phyloP scores from a whole-genome alignment of 805 yeast species.

The Komagataella kurtzmanii region DNA sequence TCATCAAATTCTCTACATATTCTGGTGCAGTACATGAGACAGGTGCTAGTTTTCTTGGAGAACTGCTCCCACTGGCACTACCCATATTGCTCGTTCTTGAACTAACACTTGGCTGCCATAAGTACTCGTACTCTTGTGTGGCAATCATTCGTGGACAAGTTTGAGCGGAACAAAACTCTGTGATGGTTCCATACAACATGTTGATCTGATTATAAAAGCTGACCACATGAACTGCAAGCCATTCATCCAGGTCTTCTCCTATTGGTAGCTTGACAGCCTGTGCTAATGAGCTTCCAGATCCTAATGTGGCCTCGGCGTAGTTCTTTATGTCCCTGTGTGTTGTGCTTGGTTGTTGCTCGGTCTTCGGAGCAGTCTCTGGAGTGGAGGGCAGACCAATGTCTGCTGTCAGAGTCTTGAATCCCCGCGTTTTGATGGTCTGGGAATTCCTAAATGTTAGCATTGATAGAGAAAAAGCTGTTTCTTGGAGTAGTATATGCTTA shows the following conservation, averaged over 20 bases:
- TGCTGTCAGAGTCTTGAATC: conserved; percentile 16
- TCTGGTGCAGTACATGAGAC: conserved; percentile 88
- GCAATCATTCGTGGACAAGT: conserved; percentile 97
- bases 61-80: conserved; percentile 17
- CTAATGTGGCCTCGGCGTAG: conserved; percentile 91
- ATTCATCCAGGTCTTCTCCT: conserved; percentile 84
- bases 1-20: conserved; percentile 86
- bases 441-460: not conserved
- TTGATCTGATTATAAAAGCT: conserved; percentile 93
- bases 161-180: conserved; percentile 91
- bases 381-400: conserved; percentile 9
- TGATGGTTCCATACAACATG: conserved; percentile 91
- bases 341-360: conserved; percentile 8
- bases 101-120: conserved; percentile 63
- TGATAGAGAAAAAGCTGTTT: not conserved
- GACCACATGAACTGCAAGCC: conserved; percentile 97
- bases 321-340: conserved; percentile 65
- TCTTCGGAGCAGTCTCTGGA: conserved; percentile 4
- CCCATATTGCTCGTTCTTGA: not conserved
- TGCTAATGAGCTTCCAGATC: conserved; percentile 79
- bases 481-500: conserved; percentile 2
- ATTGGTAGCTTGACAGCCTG: conserved; percentile 90
- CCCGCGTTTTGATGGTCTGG: conserved; percentile 18
- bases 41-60: conserved; percentile 34
- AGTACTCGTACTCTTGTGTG: conserved; percentile 89